Percentiles rank a stretch among this genome's conserved stretches.
phyloP scores from a whole-genome alignment of 495 filamentous ascomycete species.

The Penicillium macrosclerotiorum region DNA sequence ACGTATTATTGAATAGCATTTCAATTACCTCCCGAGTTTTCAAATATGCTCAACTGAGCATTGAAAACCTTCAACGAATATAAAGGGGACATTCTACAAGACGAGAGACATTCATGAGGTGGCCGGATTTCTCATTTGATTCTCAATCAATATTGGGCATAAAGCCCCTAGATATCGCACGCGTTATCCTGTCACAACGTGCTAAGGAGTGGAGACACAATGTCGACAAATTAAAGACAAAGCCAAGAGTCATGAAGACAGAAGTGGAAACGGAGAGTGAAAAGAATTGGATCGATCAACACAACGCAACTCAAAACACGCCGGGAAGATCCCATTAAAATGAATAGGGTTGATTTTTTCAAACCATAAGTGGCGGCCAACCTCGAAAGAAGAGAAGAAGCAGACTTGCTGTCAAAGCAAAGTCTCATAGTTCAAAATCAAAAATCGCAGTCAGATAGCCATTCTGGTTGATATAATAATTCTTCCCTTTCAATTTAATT shows the following conservation, averaged over 20 bases:
- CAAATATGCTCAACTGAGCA: background rate
- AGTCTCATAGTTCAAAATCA: constrained; percentile 11
- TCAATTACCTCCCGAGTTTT: no score
- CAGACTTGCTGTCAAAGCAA: constrained; percentile 28
- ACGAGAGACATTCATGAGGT: constrained; percentile 28
- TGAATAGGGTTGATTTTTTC: constrained; percentile 24
- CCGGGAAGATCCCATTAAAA: constrained; percentile 26
- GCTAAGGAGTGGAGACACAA: constrained; percentile 17
- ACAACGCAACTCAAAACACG: constrained; percentile 21
- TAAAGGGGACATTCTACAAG: background rate
- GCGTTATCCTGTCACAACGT: constrained; percentile 2
- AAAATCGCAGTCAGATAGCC: constrained; percentile 19
- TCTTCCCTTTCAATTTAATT: constrained; percentile 3
- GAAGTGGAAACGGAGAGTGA: constrained; percentile 20
- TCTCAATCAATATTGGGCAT: constrained; percentile 23
- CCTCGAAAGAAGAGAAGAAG: constrained; percentile 43
- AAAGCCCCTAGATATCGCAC: constrained; percentile 3
- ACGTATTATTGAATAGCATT: no score
- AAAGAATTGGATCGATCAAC: constrained; percentile 21
- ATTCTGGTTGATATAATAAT: constrained; percentile 38
- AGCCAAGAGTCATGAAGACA: constrained; percentile 16
- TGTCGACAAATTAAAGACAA: constrained; percentile 13
- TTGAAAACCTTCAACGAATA: background rate
- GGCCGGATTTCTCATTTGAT: constrained; percentile 46
- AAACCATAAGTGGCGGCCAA: constrained; percentile 42